Evolutionary conservation across 495 filamentous ascomycete species (phyloP), one percentile per base, ranked within the genome.

Genomic region (Talaromyces proteolyticus): DNA sequence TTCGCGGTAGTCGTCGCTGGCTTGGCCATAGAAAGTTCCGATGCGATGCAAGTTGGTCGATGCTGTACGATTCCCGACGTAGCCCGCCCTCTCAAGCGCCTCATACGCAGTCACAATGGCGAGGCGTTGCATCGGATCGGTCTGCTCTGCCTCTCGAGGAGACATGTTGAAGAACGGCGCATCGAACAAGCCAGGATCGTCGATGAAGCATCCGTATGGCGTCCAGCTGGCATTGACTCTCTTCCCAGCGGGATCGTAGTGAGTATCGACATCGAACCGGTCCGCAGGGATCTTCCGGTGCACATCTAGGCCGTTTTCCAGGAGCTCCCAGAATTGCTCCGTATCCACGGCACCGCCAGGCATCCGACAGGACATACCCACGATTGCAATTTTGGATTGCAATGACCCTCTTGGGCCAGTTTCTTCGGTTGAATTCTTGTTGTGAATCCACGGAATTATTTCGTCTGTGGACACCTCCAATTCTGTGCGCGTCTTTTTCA

Each of bases 231-330:
- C 54, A 26, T 72, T 74, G 8, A 49, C 44, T 0, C n/a, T 56
- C 23, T 74, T 69, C 3, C 72, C 74, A 11, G 57, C 57, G 0
- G 67, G 63, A 56, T 79, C 73, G 26, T 44, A 61, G 46, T 79
- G 72, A 0, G 66, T 60, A 0, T 70, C 55, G 2, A 71, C 24
- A 47, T 77, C 67, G 23, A 73, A 79, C 17, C 74, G 61, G 47
- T 73, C 68, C 0, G 54, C 43, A 0, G 74, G 74, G 0, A 78
- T 59, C 42, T 43, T 55, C 5, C 42, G 54, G 20, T 65, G 59
- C 2, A 67, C 59, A 53, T 78, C 72, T 0, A 57, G 57, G 0
- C 72, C 71, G 2, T 68, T 42, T 18, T 70, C 55, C 4, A 78
- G 39, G 0, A 71, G 17, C 1, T 70, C 47, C 75, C 75, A 78